A percentile compares a stretch with the other conserved stretches of the same genome.
These are phyloP conservation scores for Nasturtium officinale DNA, from an alignment of 345 rosid species.

Conservation along the genomic window DNA sequence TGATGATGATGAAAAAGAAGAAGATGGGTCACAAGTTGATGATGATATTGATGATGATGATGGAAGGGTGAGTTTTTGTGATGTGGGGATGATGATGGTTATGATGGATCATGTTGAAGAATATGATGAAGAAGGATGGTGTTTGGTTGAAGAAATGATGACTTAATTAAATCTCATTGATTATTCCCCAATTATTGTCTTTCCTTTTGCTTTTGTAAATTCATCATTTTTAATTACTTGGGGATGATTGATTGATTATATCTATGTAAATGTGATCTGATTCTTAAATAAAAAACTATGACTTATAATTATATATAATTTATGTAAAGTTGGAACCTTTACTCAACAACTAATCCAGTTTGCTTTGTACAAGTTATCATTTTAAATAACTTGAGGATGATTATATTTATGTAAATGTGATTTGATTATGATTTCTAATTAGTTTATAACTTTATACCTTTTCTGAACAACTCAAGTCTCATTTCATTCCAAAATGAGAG, in stretches of 20 bases:
- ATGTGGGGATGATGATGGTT: slow-evolving; percentile 44
- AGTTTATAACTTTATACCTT: slow-evolving; percentile 12
- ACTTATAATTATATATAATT: slow-evolving; percentile 26
- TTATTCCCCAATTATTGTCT: slow-evolving; percentile 24
- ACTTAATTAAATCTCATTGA: slow-evolving; percentile 33
- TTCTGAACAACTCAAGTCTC: background rate
- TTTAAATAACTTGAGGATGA: background rate
- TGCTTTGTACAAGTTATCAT: too few relatives aligned
- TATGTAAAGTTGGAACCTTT: slow-evolving; percentile 21
- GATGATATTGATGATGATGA: slow-evolving; percentile 25
- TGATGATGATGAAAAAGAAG: slow-evolving; percentile 16
- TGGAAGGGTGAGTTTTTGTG: slow-evolving; percentile 37
- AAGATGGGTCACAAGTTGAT: background rate
- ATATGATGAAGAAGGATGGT: slow-evolving; percentile 65
- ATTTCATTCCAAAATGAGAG: slow-evolving; percentile 4
- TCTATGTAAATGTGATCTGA: slow-evolving; percentile 34
- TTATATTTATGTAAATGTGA: background rate
- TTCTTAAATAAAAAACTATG: slow-evolving; percentile 31
- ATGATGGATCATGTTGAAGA: slow-evolving; percentile 39
- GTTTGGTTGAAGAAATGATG: slow-evolving; percentile 52
- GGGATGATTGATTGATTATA: slow-evolving; percentile 28
- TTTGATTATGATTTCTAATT: too few relatives aligned
- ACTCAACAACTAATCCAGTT: background rate
- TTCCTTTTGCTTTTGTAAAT: slow-evolving; percentile 27
- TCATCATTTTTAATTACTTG: slow-evolving; percentile 31